Conservation (phyloP, 257 asterid genomes). For the Nicotiana paniculata region DNA sequence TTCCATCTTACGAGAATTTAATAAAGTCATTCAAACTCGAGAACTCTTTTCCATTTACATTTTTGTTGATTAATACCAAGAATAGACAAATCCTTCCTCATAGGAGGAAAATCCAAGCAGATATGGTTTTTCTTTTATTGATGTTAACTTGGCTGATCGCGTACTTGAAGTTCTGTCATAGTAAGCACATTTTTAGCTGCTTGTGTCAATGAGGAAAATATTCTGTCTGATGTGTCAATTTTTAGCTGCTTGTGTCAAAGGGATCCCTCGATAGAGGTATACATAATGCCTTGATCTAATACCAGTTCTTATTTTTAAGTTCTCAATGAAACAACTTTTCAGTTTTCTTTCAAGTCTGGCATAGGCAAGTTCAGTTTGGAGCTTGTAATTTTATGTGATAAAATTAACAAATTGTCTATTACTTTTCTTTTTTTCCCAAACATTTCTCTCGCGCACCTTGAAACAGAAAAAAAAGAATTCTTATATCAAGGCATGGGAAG, state of each 20-base stretch:
- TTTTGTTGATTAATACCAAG: too few species aligned
- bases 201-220: too few species aligned
- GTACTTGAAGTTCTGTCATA: neutral
- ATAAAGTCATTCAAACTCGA: too few species aligned
- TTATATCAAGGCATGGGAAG: conserved; percentile 82
- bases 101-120: too few species aligned
- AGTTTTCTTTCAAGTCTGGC: neutral
- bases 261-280: too few species aligned
- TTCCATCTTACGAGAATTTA: too few species aligned
- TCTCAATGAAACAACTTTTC: neutral
- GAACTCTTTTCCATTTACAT: too few species aligned
- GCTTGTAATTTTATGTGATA: neutral
- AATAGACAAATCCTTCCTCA: too few species aligned
- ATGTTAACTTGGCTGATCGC: neutral
- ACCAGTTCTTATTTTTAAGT: neutral
- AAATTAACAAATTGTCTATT: neutral
- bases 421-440: conserved; percentile 28
- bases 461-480: conserved; percentile 46
- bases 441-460: conserved; percentile 66
- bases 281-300: neutral
- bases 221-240: too few species aligned
- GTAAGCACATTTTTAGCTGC: too few species aligned
- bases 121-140: neutral
- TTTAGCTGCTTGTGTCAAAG: too few species aligned
- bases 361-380: neutral